Percentiles rank a stretch among this genome's conserved stretches.
Conservation (phyloP, 23 red algal species). For the Pyropia yezoensis region DNA sequence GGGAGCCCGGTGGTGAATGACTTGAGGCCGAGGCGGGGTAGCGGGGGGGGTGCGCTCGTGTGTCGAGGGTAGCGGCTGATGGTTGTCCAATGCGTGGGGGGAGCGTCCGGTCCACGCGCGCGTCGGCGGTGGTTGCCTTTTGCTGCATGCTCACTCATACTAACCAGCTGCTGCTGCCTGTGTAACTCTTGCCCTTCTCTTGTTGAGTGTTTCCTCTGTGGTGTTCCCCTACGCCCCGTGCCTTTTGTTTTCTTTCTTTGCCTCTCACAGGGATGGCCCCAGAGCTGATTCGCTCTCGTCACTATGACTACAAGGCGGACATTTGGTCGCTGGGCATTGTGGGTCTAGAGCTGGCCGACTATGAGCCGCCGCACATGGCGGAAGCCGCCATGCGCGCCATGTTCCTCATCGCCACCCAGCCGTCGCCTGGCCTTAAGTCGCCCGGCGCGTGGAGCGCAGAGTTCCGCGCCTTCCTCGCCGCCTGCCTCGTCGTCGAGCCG, state of each 20-base stretch:
- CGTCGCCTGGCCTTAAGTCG: conserved; percentile 50
- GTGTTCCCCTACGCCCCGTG: too few species aligned
- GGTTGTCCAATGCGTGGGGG: too few species aligned
- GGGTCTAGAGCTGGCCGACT: conserved; percentile 84
- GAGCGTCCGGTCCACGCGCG: too few species aligned
- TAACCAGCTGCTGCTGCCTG: too few species aligned
- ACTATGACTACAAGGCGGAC: conserved; percentile 97
- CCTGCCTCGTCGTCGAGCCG: conserved; percentile 72
- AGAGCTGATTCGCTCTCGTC: conserved; percentile 75
- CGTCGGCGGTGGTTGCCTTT: too few species aligned
- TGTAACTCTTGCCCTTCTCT: too few species aligned
- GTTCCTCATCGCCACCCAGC: conserved; percentile 84
- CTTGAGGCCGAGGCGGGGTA: too few species aligned
- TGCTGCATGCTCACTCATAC: too few species aligned
- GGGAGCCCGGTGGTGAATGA: too few species aligned
- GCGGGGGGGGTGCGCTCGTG: too few species aligned
- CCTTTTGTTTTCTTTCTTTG: neutral
- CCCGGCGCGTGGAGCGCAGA: conserved; percentile 45
- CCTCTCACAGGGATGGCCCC: conserved; percentile 74
- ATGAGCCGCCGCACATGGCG: conserved; percentile 72
- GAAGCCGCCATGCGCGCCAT: conserved; percentile 87
- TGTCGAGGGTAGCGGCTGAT: too few species aligned
- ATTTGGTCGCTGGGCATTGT: conserved; percentile 92
- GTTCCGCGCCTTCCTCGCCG: conserved; percentile 73
- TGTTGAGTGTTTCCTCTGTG: too few species aligned